Conservation (phyloP, 2,329 filamentous ascomycete species). For the Knufia petricola region DNA sequence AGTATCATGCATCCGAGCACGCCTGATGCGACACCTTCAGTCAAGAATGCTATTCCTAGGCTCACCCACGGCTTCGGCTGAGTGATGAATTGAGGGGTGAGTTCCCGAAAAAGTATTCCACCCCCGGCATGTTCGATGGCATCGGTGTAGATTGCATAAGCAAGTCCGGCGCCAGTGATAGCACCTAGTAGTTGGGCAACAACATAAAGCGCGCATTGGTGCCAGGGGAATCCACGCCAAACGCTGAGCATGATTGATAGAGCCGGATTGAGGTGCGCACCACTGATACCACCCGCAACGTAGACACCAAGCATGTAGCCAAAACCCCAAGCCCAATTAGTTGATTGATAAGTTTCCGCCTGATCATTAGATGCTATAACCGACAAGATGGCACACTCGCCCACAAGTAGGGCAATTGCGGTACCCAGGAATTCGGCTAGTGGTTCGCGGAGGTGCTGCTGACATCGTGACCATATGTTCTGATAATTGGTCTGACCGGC, state of each 20-base stretch:
- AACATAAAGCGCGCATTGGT: slow-evolving; percentile 43
- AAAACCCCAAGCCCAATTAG: slow-evolving; percentile 43
- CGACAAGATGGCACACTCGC: no score
- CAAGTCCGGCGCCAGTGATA: slow-evolving; percentile 40
- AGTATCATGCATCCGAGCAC: slow-evolving; percentile 36
- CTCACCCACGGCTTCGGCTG: slow-evolving; percentile 33
- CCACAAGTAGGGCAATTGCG: no score
- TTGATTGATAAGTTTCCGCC: no score
- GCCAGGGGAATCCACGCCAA: slow-evolving; percentile 45
- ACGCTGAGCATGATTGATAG: slow-evolving; percentile 39
- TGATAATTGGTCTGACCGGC: no score
- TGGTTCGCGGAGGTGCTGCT: no score
- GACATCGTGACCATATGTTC: no score
- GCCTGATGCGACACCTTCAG: slow-evolving; percentile 37
- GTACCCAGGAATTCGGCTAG: no score
- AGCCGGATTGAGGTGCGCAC: slow-evolving; percentile 38
- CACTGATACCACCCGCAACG: slow-evolving; percentile 39
- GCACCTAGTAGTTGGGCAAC: slow-evolving; percentile 45
- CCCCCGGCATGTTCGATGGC: slow-evolving; percentile 23
- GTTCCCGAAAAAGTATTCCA: slow-evolving; percentile 3
- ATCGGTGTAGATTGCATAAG: slow-evolving; percentile 34
- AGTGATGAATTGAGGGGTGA: slow-evolving; percentile 32
- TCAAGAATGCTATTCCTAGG: slow-evolving; percentile 36
- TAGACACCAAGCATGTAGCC: slow-evolving; percentile 45
- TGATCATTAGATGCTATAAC: no score